phyloP scores from a whole-genome alignment of 805 yeast genomes.

The Komagataella kurtzmanii region DNA sequence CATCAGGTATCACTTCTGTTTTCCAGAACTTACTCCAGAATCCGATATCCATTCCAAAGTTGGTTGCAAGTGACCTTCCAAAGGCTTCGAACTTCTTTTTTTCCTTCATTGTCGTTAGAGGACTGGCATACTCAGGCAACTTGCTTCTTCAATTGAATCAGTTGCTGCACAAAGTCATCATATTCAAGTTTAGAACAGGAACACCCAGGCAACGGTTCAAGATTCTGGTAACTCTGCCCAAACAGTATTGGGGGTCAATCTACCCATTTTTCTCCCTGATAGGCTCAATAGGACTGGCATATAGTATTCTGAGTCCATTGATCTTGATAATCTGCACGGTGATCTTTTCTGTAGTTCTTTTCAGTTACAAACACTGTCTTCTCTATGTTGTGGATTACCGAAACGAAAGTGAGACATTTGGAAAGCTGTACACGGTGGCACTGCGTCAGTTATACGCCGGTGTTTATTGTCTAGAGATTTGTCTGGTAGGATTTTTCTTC shows the following conservation, averaged over 20 bases:
- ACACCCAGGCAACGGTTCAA: slow-evolving; percentile 50
- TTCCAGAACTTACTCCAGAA: slow-evolving; percentile 47
- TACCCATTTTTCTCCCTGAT: slow-evolving; percentile 70
- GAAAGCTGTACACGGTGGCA: slow-evolving; percentile 61
- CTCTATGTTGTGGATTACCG: slow-evolving; percentile 38
- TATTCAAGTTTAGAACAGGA: slow-evolving; percentile 23
- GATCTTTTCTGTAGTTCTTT: slow-evolving; percentile 39
- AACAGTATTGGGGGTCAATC: slow-evolving; percentile 63
- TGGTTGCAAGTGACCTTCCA: slow-evolving; percentile 70
- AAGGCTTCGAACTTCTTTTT: slow-evolving; percentile 80
- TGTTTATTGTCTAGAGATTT: slow-evolving; percentile 65
- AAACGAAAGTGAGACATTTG: slow-evolving; percentile 52
- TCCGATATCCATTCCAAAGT: slow-evolving; percentile 60
- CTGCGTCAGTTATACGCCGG: slow-evolving; percentile 71
- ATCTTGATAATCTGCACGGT: slow-evolving; percentile 48
- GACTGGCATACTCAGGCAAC: slow-evolving; percentile 64
- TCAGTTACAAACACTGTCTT: slow-evolving; percentile 61
- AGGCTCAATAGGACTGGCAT: slow-evolving; percentile 68
- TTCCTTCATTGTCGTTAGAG: slow-evolving; percentile 62
- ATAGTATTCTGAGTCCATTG: slow-evolving; percentile 69
- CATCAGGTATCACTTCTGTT: slow-evolving; percentile 61
- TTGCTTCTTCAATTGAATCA: slow-evolving; percentile 48
- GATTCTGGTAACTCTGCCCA: slow-evolving; percentile 28
- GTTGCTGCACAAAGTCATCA: slow-evolving; percentile 25
- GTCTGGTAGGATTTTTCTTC: slow-evolving; percentile 65